Base-by-base conservation (phyloP, 768 basidiomycete genomes). In the Psilocybe subaeruginosa region DNA sequence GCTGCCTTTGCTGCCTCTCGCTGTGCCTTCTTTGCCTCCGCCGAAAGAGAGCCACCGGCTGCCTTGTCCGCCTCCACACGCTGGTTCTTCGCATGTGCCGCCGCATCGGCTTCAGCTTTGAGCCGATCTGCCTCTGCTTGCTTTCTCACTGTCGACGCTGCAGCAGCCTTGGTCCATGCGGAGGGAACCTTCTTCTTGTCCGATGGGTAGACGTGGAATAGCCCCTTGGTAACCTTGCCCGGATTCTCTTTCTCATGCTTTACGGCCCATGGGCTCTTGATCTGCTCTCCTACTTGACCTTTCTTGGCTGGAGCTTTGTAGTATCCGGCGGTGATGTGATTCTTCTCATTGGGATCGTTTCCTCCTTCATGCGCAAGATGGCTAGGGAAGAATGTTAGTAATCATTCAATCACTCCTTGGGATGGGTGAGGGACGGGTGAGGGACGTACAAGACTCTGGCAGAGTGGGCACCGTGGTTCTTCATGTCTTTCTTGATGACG, bases 401-500 rank as follows among this genome's bases (percentile, higher is more conserved):
- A 35, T 7, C 6, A 35, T 35, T 35, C 33, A 35, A 7, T 11
- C 11, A 35, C 11, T 11, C 33, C 2, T 7, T 35, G 2, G 33
- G 39, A 46, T n/a, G 45, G 6, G n/a, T 3, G 14, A 43, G 41
- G n/a, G 39, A 46, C 19, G 55, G 6, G n/a, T 3, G 14, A 43
- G 41, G 3, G 11, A 31, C 55, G 17, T 33, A 56, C 55, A 56
- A 56, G 23, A 56, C 29, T 30, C 55, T 56, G 29, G 55, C 55
- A 16, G 55, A 56, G 43, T 29, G 39, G 11, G 41, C 41, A 4
- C 41, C 41, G 41, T 43, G 41, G n/a, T 43, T 43, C 41, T 54
- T 50, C 62, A 63, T 63, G 17, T 63, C 57, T n/a, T 59, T 31
- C 47, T 59, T 59, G 29, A 63, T 48, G 16, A 58, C 47, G 16